These are phyloP conservation scores for Rauvolfia tetraphylla DNA, from an alignment of 257 asterid genomes.

Conservation along the genomic window DNA sequence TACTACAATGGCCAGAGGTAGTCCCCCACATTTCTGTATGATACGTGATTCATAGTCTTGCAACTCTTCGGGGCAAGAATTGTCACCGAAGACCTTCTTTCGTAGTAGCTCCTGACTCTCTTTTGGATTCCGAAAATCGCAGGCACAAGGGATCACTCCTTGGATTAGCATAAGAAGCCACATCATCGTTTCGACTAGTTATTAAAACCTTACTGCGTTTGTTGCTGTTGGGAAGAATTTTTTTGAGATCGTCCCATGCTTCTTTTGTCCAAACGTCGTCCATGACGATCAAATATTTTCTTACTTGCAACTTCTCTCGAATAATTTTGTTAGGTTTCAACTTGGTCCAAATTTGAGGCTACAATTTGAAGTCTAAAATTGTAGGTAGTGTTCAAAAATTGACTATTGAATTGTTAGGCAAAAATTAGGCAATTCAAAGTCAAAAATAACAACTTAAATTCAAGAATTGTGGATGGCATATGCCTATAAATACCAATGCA, in stretches of 20 bases:
- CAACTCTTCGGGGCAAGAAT: constrained; percentile 7
- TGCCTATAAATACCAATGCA: too few species aligned
- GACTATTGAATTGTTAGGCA: too few species aligned
- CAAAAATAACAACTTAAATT: too few species aligned
- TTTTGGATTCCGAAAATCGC: not conserved
- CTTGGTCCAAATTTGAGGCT: too few species aligned
- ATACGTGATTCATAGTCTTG: not conserved
- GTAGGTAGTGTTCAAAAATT: too few species aligned
- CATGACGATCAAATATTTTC: constrained; percentile 6
- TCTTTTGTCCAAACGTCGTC: constrained; percentile 10
- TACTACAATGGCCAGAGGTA: constrained; percentile 23
- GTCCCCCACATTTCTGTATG: constrained; percentile 5
- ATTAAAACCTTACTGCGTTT: constrained; percentile 9
- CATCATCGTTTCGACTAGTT: not conserved
- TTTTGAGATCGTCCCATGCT: constrained; percentile 8
- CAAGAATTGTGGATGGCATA: too few species aligned
- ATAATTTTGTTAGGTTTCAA: not conserved
- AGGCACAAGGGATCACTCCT: not conserved
- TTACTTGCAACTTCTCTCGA: not conserved
- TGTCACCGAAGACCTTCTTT: constrained; percentile 15
- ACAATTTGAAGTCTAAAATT: too few species aligned
- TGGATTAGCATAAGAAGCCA: not conserved
- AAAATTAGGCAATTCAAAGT: too few species aligned
- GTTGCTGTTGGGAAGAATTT: not conserved
- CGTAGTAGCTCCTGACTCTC: constrained; percentile 14